Conservation (phyloP, 306 rosid species). For the Bauhinia variegata region DNA sequence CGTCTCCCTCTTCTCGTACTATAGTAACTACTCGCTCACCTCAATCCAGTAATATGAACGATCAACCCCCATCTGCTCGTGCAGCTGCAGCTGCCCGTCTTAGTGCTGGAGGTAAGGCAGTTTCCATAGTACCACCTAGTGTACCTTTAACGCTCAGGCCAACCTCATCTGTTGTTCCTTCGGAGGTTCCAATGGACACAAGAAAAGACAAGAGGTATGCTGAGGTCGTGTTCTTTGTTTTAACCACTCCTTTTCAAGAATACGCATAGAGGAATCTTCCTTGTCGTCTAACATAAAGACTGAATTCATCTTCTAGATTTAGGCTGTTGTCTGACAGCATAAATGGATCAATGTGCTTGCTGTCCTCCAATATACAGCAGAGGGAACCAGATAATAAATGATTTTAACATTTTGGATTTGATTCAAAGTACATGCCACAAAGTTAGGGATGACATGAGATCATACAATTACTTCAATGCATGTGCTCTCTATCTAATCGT, state of each 20-base stretch:
- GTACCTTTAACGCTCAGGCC: conserved; percentile 77
- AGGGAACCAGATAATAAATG: background rate
- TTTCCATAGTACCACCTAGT: conserved; percentile 70
- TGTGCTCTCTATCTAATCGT: conserved; percentile 25
- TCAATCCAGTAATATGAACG: conserved; percentile 37
- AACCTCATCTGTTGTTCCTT: conserved; percentile 37
- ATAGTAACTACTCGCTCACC: conserved; percentile 39
- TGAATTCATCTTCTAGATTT: background rate
- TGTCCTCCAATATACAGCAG: background rate
- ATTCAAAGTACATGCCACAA: background rate
- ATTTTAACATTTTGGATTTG: background rate
- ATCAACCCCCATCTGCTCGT: conserved; percentile 69
- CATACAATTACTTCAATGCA: conserved; percentile 1
- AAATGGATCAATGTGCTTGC: background rate
- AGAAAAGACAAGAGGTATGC: conserved; percentile 71
- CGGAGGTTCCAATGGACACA: conserved; percentile 47
- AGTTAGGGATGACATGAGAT: background rate
- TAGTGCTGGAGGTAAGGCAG: conserved; percentile 53
- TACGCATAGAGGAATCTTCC: background rate
- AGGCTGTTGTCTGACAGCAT: background rate
- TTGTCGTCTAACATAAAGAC: background rate
- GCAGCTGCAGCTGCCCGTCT: conserved; percentile 51
- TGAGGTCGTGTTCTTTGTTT: background rate
- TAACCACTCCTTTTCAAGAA: background rate
- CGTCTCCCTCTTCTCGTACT: conserved; percentile 59